Evolutionary conservation across 1,139 yeast species (phyloP), one percentile per base, ranked within the genome.

Genomic region (Arxiozyma bovina): DNA sequence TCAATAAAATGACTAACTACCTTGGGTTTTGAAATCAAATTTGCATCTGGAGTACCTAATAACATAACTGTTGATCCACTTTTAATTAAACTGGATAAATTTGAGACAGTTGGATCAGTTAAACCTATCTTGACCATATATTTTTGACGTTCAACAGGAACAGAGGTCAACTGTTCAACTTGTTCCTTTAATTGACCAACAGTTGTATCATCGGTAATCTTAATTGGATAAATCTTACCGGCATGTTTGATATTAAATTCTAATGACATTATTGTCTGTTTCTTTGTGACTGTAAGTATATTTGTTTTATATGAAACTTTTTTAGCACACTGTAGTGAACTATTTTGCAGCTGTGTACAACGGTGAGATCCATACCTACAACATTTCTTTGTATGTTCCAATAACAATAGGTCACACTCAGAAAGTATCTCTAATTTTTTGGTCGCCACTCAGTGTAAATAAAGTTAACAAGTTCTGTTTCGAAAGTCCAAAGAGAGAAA

Each of bases 61-160:
- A 94, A 87, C 96, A 93, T 87, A 42, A 93, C 77, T 21, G 83
- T 78, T 61, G 84, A 87, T 50, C 80, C 80, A 20, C 79, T 75
- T 65, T 85, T 87, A 60, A 90, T 73, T 7, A 66, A 54, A 17
- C 59, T 52, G 17, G 59, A 53, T 30, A 68, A 45, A 45, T 58
- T 53, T 34, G 77, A 77, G 55, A 86, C 74, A 8, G 73, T 63
- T 57, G 85, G 89, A 70, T 89, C 94, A 58, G 78, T 77, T 62
- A 93, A 73, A 69, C 90, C 94, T 42, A 96, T 96, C 72, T 87
- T 91, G 55, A 89, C 81, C 67, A 94, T 78, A 57, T 90, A 85
- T 74, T 91, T 91, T 72, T 93, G 99, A 64, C 97, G 83, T 54
- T 82, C 87, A 2, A 83, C 80, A 20, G 96, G 96, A 54, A 93